These are phyloP conservation scores for Mycosphaerella arachidis DNA, from an alignment of 2,329 filamentous ascomycete genomes.

Conservation along the genomic window DNA sequence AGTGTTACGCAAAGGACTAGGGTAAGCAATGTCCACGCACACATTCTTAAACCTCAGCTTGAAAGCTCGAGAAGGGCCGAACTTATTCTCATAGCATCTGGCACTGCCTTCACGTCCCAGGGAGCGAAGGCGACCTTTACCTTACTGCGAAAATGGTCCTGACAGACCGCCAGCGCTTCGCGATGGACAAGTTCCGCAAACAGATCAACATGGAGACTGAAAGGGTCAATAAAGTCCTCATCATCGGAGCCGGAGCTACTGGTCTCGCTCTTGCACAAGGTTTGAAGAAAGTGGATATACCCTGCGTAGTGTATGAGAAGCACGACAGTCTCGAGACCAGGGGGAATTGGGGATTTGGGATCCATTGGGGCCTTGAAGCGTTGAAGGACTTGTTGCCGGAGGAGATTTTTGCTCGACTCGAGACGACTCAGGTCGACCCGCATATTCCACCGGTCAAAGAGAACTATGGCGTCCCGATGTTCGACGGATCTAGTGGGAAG, in stretches of 20 bases:
- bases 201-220: neutral
- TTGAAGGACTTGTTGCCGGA: conserved; percentile 6
- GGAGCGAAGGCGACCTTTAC: no score
- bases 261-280: conserved; percentile 27
- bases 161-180: neutral
- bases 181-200: neutral
- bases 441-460: neutral
- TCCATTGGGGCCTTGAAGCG: conserved; percentile 10
- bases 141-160: neutral
- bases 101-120: no score
- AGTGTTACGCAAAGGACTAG: neutral
- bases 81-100: neutral
- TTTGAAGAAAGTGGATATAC: conserved; percentile 22
- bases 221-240: conserved; percentile 17
- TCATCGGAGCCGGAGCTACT: conserved; percentile 27
- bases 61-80: no score
- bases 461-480: conserved; percentile 7
- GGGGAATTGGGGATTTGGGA: conserved; percentile 9
- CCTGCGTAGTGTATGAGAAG: conserved; percentile 22
- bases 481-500: conserved; percentile 7
- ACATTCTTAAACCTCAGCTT: neutral
- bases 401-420: neutral
- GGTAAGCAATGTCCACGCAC: neutral
- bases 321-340: conserved; percentile 12
- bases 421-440: conserved; percentile 7